Conservation (phyloP, 2,329 filamentous ascomycete genomes). For the Coniochaeta pulveracea region DNA sequence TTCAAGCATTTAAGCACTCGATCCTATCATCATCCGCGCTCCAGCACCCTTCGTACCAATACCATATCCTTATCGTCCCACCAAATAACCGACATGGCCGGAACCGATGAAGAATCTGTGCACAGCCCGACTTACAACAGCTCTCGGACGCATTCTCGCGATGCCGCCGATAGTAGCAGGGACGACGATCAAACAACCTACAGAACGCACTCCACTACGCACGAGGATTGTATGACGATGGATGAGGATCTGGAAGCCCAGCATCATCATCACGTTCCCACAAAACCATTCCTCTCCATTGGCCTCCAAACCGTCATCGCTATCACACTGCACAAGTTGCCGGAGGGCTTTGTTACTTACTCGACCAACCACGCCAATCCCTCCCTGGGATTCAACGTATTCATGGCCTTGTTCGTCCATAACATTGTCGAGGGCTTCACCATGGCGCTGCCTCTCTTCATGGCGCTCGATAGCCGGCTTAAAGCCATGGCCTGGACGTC, state of each 20-base stretch:
- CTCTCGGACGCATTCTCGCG: slow-evolving; percentile 27
- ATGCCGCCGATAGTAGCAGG: slow-evolving; percentile 15
- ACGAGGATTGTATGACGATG: slow-evolving; percentile 14
- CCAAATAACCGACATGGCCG: neutral
- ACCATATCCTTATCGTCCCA: slow-evolving; percentile 1
- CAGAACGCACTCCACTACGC: slow-evolving; percentile 12
- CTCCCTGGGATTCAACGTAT: slow-evolving; percentile 77
- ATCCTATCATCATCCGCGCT: slow-evolving; percentile 19
- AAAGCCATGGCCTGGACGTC: slow-evolving; percentile 79
- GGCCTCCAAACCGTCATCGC: slow-evolving; percentile 94
- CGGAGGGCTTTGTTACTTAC: slow-evolving; percentile 80
- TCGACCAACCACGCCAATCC: slow-evolving; percentile 96
- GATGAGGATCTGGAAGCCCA: slow-evolving; percentile 34
- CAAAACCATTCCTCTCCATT: slow-evolving; percentile 87
- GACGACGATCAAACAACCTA: slow-evolving; percentile 17
- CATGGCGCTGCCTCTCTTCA: slow-evolving; percentile 83
- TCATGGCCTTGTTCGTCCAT: slow-evolving; percentile 92
- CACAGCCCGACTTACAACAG: slow-evolving; percentile 22
- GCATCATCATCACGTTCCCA: slow-evolving; percentile 91
- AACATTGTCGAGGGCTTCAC: slow-evolving; percentile 97
- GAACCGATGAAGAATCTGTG: slow-evolving; percentile 14
- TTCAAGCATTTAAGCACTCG: slow-evolving; percentile 44
- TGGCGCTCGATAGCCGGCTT: slow-evolving; percentile 70
- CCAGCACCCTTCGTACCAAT: slow-evolving; percentile 28
- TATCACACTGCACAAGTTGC: slow-evolving; percentile 92